Percentiles rank a stretch among this genome's conserved stretches.
These are phyloP conservation scores for Leccinum arenicola DNA, from an alignment of 768 basidiomycete genomes.

Conservation along the genomic window DNA sequence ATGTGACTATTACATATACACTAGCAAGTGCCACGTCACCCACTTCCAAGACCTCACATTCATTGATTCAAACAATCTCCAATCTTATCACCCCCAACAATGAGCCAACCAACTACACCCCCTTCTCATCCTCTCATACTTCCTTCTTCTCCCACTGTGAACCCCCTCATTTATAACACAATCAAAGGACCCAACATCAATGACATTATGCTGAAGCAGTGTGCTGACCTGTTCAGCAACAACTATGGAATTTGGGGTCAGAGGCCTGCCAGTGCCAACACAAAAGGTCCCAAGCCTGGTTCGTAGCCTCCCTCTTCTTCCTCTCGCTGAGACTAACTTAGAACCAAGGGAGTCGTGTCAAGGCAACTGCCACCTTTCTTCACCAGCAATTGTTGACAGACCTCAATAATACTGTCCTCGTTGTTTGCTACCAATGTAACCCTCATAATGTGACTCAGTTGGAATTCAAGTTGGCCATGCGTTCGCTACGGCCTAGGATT, in stretches of 20 bases:
- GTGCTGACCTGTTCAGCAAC: neutral
- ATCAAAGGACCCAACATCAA: neutral
- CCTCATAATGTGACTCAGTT: neutral
- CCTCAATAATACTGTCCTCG: neutral
- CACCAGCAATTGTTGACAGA: neutral
- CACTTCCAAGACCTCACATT: too few relatives aligned
- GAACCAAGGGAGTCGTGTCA: neutral
- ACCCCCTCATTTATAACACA: neutral
- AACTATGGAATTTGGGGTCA: neutral
- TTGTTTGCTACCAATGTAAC: neutral
- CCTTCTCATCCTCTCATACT: neutral
- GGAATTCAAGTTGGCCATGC: neutral
- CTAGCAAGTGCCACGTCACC: too few relatives aligned
- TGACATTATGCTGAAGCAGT: neutral
- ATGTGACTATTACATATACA: too few relatives aligned
- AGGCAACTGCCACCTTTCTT: conserved; percentile 1
- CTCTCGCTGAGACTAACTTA: neutral
- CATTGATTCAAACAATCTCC: too few relatives aligned
- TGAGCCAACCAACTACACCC: neutral
- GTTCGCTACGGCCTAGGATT: neutral
- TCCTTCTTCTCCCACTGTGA: neutral
- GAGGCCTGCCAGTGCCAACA: neutral
- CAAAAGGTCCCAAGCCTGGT: neutral
- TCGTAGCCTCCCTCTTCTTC: neutral
- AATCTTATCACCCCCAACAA: neutral